phyloP scores from a whole-genome alignment of 2,329 filamentous ascomycete genomes.

The Calycina marina region DNA sequence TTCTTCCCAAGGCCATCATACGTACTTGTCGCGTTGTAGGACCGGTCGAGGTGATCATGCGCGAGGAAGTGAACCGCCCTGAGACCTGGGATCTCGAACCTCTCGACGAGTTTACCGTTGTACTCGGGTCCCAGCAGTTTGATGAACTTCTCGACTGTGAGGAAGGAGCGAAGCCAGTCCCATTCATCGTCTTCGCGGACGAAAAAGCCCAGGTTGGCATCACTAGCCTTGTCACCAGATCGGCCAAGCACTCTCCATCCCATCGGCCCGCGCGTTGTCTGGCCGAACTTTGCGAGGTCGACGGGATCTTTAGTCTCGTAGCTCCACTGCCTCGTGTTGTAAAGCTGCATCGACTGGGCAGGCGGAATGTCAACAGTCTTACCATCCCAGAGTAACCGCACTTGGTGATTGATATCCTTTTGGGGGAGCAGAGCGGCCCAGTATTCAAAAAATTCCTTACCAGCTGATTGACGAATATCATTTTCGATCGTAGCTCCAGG shows the following conservation, averaged over 20 bases:
- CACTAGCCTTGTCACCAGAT: slow-evolving; percentile 25
- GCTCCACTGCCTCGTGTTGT: slow-evolving; percentile 7
- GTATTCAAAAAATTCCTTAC: slow-evolving; percentile 18
- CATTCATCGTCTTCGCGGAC: slow-evolving; percentile 26
- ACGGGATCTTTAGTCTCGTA: slow-evolving; percentile 10
- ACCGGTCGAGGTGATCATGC: slow-evolving; percentile 13
- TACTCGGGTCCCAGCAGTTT: slow-evolving; percentile 16
- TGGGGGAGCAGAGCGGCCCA: slow-evolving; percentile 18
- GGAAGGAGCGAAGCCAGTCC: slow-evolving; percentile 23
- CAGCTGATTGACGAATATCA: slow-evolving; percentile 26
- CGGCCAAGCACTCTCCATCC: slow-evolving; percentile 23
- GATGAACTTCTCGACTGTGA: slow-evolving; percentile 15
- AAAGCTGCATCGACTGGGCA: slow-evolving; percentile 4
- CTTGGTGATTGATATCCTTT: slow-evolving; percentile 11
- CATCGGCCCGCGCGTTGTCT: slow-evolving; percentile 14
- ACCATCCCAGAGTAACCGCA: slow-evolving; percentile 19
- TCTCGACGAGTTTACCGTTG: slow-evolving; percentile 18
- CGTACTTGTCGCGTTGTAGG: slow-evolving; percentile 9
- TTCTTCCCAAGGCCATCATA: slow-evolving; percentile 12
- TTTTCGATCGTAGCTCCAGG: slow-evolving; percentile 27
- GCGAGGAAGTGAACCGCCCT: slow-evolving; percentile 16
- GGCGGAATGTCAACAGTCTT: slow-evolving; percentile 7
- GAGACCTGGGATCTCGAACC: slow-evolving; percentile 13
- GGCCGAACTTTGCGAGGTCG: slow-evolving; percentile 16
- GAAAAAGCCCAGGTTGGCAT: slow-evolving; percentile 27